Evolutionary conservation across 768 basidiomycete species (phyloP), one percentile per base, ranked within the genome.

Genomic region (Calvatia gigantea): DNA sequence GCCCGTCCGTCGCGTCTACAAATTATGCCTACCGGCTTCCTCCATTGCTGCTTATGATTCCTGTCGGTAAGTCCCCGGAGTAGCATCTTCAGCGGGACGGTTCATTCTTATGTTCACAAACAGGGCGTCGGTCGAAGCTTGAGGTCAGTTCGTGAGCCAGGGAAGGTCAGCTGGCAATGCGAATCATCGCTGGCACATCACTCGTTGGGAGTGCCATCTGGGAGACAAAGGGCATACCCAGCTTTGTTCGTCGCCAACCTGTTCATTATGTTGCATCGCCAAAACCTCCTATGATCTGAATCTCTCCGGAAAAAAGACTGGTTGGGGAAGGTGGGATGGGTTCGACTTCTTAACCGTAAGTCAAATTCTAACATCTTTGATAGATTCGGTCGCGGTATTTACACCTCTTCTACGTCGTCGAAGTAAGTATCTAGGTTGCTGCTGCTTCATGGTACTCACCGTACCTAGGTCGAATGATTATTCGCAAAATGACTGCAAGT

Each of bases 381-480:
- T 59, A 86, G 85, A 57, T 87, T 87, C 47, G 86, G 86, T 23
- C 79, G 80, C 33, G 86, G 86, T 23, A 84, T 87, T 38, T 88
- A 87, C 64, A 87, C 86, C 1, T 86, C 85, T 4, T 84, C 84
- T n/a, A 88, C 86, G 1, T 87, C 87, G n/a, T 88, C 86, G 6
- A 88, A 88, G 79, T 82, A 54, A 55, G 78, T 58, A 2, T n/a
- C n/a, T n/a, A 44, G 58, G 17, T 14, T 7, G 46, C 11, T 35
- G 11, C 12, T 15, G 48, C 52, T 51, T 6, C 42, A 38, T 54
- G 15, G 25, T 35, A 33, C 27, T 41, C 42, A 39, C 8, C 2
- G 2, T 27, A 5, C 15, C 15, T 35, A 83, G 81, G 61, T 85
- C 86, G 15, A 83, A 87, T 57, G 86, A 89, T 67, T 89, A 89